Evolutionary conservation across 2,329 filamentous ascomycete species (phyloP).

Genomic region (Xylariomycetidae sp.): DNA sequence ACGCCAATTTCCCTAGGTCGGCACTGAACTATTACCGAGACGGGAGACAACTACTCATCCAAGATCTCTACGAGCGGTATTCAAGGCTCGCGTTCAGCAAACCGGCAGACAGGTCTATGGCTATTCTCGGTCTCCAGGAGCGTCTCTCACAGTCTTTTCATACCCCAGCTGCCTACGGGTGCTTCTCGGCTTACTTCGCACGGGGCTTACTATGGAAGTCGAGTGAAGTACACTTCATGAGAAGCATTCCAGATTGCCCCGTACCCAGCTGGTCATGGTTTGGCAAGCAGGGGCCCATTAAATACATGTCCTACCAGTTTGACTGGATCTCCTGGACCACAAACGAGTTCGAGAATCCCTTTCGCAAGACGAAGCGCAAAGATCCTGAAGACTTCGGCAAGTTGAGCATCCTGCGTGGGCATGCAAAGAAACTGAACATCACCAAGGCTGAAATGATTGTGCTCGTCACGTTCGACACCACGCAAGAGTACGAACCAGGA

Average conservation of each 20-base stretch:
- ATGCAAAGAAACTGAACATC: conserved; percentile 1
- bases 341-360: conserved; percentile 5
- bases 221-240: too few relatives aligned
- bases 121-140: conserved; percentile 11
- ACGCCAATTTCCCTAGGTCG: conserved; percentile 10
- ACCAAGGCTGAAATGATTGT: not conserved
- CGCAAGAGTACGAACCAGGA: not conserved
- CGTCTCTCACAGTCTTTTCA: conserved; percentile 9
- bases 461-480: conserved; percentile 1
- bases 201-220: conserved; percentile 10
- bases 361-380: too few relatives aligned
- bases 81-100: conserved; percentile 11
- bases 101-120: conserved; percentile 9
- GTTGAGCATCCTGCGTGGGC: not conserved
- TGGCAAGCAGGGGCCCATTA: conserved; percentile 7
- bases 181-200: conserved; percentile 6
- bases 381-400: too few relatives aligned
- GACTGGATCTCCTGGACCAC: conserved; percentile 3
- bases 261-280: conserved; percentile 11
- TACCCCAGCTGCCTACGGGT: conserved; percentile 9
- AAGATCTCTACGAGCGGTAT: conserved; percentile 13
- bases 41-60: conserved; percentile 11
- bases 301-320: conserved; percentile 6
- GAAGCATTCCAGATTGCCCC: conserved; percentile 1
- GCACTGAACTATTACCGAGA: conserved; percentile 12